Conservation (phyloP, 2,329 filamentous ascomycete genomes). For the Alternaria solani region DNA sequence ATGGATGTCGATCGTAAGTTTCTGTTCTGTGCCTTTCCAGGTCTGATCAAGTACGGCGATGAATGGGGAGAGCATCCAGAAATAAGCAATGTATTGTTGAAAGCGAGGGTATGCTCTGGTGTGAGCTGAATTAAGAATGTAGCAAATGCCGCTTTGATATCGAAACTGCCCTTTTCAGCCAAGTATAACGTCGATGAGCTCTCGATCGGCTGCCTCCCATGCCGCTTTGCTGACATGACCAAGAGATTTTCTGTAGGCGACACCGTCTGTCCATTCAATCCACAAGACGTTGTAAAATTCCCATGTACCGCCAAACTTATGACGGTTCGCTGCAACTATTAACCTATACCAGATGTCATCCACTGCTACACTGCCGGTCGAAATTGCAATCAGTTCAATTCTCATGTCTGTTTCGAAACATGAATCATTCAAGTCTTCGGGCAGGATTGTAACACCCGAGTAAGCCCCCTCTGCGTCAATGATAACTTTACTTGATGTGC, state of each 20-base stretch:
- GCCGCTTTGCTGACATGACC: neutral
- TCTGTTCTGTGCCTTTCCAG: slow-evolving; percentile 46
- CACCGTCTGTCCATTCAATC: neutral
- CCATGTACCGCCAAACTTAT: too few relatives aligned
- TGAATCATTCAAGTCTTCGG: neutral
- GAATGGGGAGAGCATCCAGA: slow-evolving; percentile 37
- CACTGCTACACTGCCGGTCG: neutral
- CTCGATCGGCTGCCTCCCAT: neutral
- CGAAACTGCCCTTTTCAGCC: neutral
- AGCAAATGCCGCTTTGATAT: neutral
- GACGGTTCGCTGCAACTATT: neutral
- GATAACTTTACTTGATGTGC: neutral
- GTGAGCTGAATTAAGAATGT: neutral
- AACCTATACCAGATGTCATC: neutral
- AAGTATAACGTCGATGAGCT: neutral
- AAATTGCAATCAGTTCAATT: neutral
- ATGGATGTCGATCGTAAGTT: slow-evolving; percentile 25
- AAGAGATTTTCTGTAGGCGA: neutral
- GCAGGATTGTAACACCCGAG: neutral
- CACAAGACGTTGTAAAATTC: neutral
- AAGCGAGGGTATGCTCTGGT: slow-evolving; percentile 42
- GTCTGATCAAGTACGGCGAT: slow-evolving; percentile 41
- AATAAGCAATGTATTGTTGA: slow-evolving; percentile 40
- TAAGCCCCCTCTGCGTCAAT: neutral
- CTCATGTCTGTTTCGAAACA: neutral